A percentile compares a stretch with the other conserved stretches of the same genome.
Conservation (phyloP, 768 basidiomycete genomes). For the Hygrophorus russula region DNA sequence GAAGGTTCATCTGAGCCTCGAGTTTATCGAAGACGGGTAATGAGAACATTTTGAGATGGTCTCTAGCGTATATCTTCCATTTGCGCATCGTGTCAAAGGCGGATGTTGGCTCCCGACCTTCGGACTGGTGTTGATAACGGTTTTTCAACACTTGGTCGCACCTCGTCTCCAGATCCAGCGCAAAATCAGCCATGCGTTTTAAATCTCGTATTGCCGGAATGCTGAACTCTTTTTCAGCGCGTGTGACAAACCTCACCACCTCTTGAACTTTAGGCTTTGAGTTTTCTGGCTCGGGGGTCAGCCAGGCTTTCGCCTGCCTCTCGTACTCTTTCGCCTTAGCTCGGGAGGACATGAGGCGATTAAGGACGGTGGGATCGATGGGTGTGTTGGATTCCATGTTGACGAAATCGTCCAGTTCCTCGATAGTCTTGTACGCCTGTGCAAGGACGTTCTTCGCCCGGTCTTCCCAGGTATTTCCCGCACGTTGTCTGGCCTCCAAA, state of each 20-base stretch:
- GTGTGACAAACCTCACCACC: slow-evolving; percentile 53
- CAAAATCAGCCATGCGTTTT: slow-evolving; percentile 62
- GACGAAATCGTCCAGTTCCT: slow-evolving; percentile 65
- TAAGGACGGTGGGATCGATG: slow-evolving; percentile 54
- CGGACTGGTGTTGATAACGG: slow-evolving; percentile 42
- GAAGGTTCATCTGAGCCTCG: slow-evolving; percentile 52
- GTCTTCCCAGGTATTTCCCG: slow-evolving; percentile 72
- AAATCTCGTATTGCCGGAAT: slow-evolving; percentile 57
- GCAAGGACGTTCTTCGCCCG: slow-evolving; percentile 54
- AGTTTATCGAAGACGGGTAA: slow-evolving; percentile 66
- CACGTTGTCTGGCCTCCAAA: slow-evolving; percentile 50
- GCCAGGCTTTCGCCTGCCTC: slow-evolving; percentile 64
- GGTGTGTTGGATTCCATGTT: slow-evolving; percentile 56
- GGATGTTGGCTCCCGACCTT: slow-evolving; percentile 42
- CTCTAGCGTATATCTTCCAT: slow-evolving; percentile 63
- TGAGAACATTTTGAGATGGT: slow-evolving; percentile 63
- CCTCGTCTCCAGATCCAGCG: slow-evolving; percentile 63
- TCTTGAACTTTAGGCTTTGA: slow-evolving; percentile 56
- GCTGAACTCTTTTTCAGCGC: slow-evolving; percentile 69
- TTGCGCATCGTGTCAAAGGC: slow-evolving; percentile 62
- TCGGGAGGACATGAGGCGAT: slow-evolving; percentile 51
- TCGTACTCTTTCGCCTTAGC: slow-evolving; percentile 71
- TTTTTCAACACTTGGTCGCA: slow-evolving; percentile 67
- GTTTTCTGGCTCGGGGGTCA: slow-evolving; percentile 43
- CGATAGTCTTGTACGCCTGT: slow-evolving; percentile 62